A percentile compares a stretch with the other conserved stretches of the same genome.
Conservation (phyloP, 139 green algal genomes). For the Chlamydomonas sp. region DNA sequence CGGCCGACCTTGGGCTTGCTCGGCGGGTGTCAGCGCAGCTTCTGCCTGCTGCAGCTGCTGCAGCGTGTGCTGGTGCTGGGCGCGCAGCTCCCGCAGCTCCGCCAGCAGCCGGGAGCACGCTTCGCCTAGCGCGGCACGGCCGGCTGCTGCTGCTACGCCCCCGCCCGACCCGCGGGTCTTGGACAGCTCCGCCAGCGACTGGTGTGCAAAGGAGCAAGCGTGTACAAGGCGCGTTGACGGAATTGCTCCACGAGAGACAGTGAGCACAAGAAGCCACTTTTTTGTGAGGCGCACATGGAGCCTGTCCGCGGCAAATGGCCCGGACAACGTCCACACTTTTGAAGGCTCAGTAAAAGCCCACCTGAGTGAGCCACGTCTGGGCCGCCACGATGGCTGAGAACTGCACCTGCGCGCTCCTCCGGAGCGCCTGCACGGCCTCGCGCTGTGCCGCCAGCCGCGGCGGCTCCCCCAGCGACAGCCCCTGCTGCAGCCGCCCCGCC, state of each 20-base stretch:
- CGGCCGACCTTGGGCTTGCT: no score
- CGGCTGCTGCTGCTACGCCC: not conserved
- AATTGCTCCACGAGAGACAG: no score
- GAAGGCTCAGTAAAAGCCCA: not conserved
- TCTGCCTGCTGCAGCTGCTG: not conserved
- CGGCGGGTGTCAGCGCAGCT: not conserved
- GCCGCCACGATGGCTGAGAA: slow-evolving; percentile 20
- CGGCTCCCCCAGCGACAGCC: slow-evolving; percentile 9
- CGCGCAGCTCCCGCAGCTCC: slow-evolving; percentile 5
- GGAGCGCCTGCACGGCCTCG: not conserved
- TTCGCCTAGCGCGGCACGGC: slow-evolving; percentile 5
- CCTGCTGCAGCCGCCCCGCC: not conserved
- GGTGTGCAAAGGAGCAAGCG: not conserved
- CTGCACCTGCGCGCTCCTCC: slow-evolving; percentile 1
- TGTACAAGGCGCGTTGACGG: no score
- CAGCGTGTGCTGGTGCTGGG: not conserved
- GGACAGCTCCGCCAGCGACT: slow-evolving; percentile 10
- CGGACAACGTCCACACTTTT: no score
- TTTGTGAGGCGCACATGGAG: no score
- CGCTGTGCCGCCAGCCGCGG: not conserved
- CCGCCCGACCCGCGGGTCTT: not conserved
- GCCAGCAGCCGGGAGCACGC: not conserved
- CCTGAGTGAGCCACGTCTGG: slow-evolving; percentile 36
- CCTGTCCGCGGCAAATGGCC: no score
- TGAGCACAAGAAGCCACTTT: no score